Percentiles rank a stretch among this genome's conserved stretches.
Evolutionary conservation across 345 rosid genomes (phyloP).

Genomic region (Pugionium cornutum): DNA sequence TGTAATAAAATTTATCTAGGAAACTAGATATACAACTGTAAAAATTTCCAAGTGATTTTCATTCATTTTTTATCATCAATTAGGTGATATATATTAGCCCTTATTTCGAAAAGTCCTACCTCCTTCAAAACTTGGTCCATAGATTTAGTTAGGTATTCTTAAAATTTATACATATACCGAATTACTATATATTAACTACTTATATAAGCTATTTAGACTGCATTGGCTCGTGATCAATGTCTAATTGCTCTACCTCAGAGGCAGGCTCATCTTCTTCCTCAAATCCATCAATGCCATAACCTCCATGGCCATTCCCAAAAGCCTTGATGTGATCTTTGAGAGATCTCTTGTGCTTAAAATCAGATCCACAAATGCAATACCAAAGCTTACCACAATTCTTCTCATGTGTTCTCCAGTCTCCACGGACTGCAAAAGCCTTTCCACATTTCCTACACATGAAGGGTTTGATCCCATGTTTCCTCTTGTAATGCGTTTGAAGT

Average conservation of each 20-base stretch:
- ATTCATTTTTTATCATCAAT: slow-evolving; percentile 28
- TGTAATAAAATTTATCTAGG: slow-evolving; percentile 24
- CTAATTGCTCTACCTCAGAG: slow-evolving; percentile 56
- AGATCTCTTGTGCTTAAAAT: slow-evolving; percentile 81
- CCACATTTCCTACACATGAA: slow-evolving; percentile 75
- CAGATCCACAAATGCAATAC: slow-evolving; percentile 78
- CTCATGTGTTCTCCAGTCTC: slow-evolving; percentile 89
- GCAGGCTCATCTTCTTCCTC: slow-evolving; percentile 63
- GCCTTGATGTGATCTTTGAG: slow-evolving; percentile 73
- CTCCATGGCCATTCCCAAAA: slow-evolving; percentile 73
- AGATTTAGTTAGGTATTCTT: slow-evolving; percentile 25
- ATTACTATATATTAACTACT: slow-evolving; percentile 23
- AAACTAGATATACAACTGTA: slow-evolving; percentile 18
- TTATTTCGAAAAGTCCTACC: slow-evolving; percentile 37
- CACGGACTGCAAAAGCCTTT: slow-evolving; percentile 74
- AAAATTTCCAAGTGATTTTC: slow-evolving; percentile 26
- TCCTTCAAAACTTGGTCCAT: slow-evolving; percentile 40
- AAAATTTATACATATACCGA: slow-evolving; percentile 31
- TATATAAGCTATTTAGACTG: slow-evolving; percentile 40
- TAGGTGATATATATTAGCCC: slow-evolving; percentile 36
- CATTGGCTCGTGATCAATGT: slow-evolving; percentile 42
- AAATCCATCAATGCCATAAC: slow-evolving; percentile 45
- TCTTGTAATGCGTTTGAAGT: slow-evolving; percentile 84
- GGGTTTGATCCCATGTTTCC: slow-evolving; percentile 73
- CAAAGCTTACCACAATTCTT: slow-evolving; percentile 84